These are phyloP conservation scores for Magnaporthiopsis rhizophila DNA, from an alignment of 2,329 filamentous ascomycete species.

Conservation along the genomic window DNA sequence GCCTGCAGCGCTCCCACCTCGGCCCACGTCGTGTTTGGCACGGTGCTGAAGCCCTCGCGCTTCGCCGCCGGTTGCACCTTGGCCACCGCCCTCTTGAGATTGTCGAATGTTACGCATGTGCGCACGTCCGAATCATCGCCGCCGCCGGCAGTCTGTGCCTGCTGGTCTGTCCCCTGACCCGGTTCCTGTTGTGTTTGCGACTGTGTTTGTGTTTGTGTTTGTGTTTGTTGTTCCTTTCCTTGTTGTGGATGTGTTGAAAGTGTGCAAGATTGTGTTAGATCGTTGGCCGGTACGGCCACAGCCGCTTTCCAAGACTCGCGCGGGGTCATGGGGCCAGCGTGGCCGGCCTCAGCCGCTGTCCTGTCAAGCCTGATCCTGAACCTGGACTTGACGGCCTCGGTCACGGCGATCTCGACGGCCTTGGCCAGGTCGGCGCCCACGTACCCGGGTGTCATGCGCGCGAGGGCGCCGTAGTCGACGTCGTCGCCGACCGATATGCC, in stretches of 20 bases:
- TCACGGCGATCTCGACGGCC: slow-evolving; percentile 39
- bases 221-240: not conserved
- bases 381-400: slow-evolving; percentile 21
- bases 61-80: slow-evolving; percentile 74
- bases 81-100: slow-evolving; percentile 70
- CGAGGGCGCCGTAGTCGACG: slow-evolving; percentile 66
- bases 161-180: too few relatives aligned
- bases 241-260: not conserved
- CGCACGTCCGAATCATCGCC: not conserved
- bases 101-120: slow-evolving; percentile 31
- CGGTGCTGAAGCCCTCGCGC: slow-evolving; percentile 88
- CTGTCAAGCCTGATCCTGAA: not conserved
- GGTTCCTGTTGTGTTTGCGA: not conserved
- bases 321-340: not conserved
- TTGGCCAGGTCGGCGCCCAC: slow-evolving; percentile 82
- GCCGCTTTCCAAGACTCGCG: not conserved
- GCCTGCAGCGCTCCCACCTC: slow-evolving; percentile 78
- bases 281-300: not conserved
- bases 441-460: slow-evolving; percentile 83
- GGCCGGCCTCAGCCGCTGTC: not conserved
- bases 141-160: not conserved
- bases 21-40: slow-evolving; percentile 87
- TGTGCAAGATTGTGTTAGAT: not conserved
- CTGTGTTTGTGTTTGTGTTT: not conserved
- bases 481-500: slow-evolving; percentile 57